Base-by-base conservation (phyloP, 2,329 filamentous ascomycete genomes). In the Cladophialophora bantiana region DNA sequence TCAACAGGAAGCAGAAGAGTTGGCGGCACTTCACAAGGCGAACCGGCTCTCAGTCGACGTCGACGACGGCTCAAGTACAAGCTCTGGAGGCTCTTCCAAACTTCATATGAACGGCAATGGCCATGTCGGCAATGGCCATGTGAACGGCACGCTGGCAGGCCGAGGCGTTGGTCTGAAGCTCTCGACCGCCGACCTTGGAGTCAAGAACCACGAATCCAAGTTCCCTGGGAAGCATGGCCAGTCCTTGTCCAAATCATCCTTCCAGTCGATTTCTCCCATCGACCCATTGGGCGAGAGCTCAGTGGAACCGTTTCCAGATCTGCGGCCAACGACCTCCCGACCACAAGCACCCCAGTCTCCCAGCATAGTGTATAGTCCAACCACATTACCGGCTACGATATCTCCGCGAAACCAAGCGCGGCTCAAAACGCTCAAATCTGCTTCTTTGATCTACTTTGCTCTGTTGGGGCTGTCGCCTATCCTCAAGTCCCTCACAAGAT, bases 401-500 rank as follows among this genome's bases (percentile, higher is more conserved):
- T 85, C 86, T 4, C 80, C 83, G 2, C 80, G 86, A 48, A 88
- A 85, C 70, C 86, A 88, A 68, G 85, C 88, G 68, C 85, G 88
- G 3, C 77, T 97, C 4, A 88, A 90, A 38, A 97, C 95, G 0
- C 88, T 94, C 72, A 98, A 98, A 79, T 97, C 94, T 0, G 94
- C 94, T 0, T 83, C 96, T 42, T 85, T 98, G 58, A 98, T 98
- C 74, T 97, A 96, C 80, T 96, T 91, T 72, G 94, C 93, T 3
- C 85, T 99, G 13, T 87, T 98, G 3, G 95, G 94, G 10, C 85
- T 99, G 3, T 96, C 92, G 50, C 95, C 95, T 0, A 98, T 99
- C 70, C 88, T 99, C 68, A 97, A 97, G 78, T 97, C 94, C 1
- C 86, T 99, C n/a, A 99, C 95, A 0, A 87, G 87, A 59, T 97